Conservation (phyloP, 2,329 filamentous ascomycete species). For the Paraphoma chrysanthemicola region DNA sequence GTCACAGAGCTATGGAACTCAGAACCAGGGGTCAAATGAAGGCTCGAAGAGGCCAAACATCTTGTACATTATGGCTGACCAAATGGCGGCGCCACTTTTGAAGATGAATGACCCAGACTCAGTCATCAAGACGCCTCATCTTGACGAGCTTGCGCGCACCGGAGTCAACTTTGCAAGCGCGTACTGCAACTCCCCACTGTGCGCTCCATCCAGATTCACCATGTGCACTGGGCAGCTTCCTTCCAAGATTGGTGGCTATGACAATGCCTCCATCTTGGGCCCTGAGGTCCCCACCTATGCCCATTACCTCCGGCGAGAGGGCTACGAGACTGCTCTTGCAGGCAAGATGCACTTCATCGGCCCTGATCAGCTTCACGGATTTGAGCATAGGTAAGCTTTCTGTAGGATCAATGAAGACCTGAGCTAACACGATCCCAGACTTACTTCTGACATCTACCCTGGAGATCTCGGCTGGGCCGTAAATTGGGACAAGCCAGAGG, state of each 20-base stretch:
- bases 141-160: slow-evolving; percentile 80
- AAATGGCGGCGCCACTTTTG: slow-evolving; percentile 86
- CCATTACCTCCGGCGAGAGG: slow-evolving; percentile 83
- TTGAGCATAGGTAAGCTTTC: slow-evolving; percentile 67
- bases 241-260: slow-evolving; percentile 89
- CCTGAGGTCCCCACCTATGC: slow-evolving; percentile 90
- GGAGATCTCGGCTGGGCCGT: slow-evolving; percentile 94
- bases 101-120: slow-evolving; percentile 91
- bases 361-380: slow-evolving; percentile 87
- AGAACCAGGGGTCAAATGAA: slow-evolving; percentile 11
- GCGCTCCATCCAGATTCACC: slow-evolving; percentile 90
- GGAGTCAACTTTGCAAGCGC: slow-evolving; percentile 92
- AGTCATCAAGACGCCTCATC: slow-evolving; percentile 89
- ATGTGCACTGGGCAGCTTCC: slow-evolving; percentile 93
- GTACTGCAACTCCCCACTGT: slow-evolving; percentile 92
- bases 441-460: slow-evolving; percentile 96
- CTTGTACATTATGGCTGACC: slow-evolving; percentile 95
- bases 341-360: slow-evolving; percentile 99
- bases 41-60: slow-evolving; percentile 69
- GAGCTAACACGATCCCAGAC: slow-evolving; percentile 52
- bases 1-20: slow-evolving; percentile 33
- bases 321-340: slow-evolving; percentile 88
- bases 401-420: neutral
- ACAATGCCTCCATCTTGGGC: slow-evolving; percentile 85
- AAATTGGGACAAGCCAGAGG: slow-evolving; percentile 90